phyloP scores from a whole-genome alignment of 2,329 filamentous ascomycete genomes.

The Pseudomassariella vexata region DNA sequence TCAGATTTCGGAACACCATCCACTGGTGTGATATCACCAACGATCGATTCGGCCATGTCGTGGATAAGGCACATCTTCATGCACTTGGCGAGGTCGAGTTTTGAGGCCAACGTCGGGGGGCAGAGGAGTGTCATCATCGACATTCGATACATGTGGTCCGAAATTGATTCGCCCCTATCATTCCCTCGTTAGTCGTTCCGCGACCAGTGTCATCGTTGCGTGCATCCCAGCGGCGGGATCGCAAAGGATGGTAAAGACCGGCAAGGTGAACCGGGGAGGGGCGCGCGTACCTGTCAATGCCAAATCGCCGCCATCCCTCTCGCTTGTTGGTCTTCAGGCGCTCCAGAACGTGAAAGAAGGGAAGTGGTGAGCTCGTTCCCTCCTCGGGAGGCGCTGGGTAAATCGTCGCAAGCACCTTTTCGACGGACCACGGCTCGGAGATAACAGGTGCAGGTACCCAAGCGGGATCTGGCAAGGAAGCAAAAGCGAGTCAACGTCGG shows the following conservation, averaged over 20 bases:
- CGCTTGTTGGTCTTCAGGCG: slow-evolving; percentile 93
- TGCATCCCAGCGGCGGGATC: slow-evolving; percentile 10
- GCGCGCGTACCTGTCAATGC: slow-evolving; percentile 52
- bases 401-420: slow-evolving; percentile 61
- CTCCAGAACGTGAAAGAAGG: slow-evolving; percentile 93
- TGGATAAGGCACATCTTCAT: slow-evolving; percentile 94
- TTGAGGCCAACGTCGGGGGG: slow-evolving; percentile 64
- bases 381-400: slow-evolving; percentile 51
- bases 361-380: slow-evolving; percentile 66
- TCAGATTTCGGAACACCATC: slow-evolving; percentile 81
- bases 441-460: slow-evolving; percentile 32
- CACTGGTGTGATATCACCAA: slow-evolving; percentile 94
- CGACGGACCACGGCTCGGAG: slow-evolving; percentile 46
- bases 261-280: not conserved
- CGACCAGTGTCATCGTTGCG: too few relatives aligned
- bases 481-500: not conserved
- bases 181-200: too few relatives aligned
- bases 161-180: slow-evolving; percentile 86
- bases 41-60: slow-evolving; percentile 93
- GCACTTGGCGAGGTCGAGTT: slow-evolving; percentile 74
- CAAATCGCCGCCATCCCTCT: slow-evolving; percentile 91
- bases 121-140: slow-evolving; percentile 91
- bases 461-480: slow-evolving; percentile 30
- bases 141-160: slow-evolving; percentile 99
- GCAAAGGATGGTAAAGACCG: slow-evolving; percentile 1